Evolutionary conservation across 1,284 basidiomycete genomes (phyloP).

Genomic region (Coniferiporia sulphurascens): DNA sequence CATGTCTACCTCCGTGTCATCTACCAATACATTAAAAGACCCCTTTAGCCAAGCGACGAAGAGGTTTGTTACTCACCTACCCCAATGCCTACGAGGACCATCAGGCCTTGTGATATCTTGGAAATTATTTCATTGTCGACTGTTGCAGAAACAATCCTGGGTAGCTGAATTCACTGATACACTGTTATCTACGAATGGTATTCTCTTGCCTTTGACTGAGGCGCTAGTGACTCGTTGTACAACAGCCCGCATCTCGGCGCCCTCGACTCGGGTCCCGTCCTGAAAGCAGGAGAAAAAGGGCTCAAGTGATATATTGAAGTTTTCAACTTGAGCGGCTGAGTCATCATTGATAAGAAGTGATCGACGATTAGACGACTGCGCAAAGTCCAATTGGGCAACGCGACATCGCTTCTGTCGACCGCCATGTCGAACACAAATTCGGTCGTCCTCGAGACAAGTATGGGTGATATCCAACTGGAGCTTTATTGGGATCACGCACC

Average conservation of each 20-base stretch:
- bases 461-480: constrained; percentile 87
- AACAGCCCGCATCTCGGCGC: constrained; percentile 60
- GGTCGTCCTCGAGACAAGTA: constrained; percentile 78
- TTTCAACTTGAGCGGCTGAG: background rate
- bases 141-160: constrained; percentile 27
- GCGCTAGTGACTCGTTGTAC: constrained; percentile 73
- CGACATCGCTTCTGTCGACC: background rate
- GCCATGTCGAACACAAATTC: constrained; percentile 40
- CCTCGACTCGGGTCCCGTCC: background rate
- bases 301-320: no score
- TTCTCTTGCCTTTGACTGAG: constrained; percentile 58
- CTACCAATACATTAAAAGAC: constrained; percentile 36
- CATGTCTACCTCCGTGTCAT: constrained; percentile 73
- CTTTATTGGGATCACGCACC: constrained; percentile 91
- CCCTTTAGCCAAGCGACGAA: constrained; percentile 14
- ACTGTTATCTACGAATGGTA: background rate
- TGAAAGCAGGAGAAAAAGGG: background rate
- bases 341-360: background rate
- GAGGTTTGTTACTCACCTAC: constrained; percentile 37
- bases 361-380: background rate
- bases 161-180: constrained; percentile 3
- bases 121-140: constrained; percentile 73
- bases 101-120: constrained; percentile 74
- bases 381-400: background rate
- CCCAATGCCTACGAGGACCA: constrained; percentile 86